A percentile compares a stretch with the other conserved stretches of the same genome.
phyloP scores from a whole-genome alignment of 2,329 filamentous ascomycete genomes.

The Chalara sp. region DNA sequence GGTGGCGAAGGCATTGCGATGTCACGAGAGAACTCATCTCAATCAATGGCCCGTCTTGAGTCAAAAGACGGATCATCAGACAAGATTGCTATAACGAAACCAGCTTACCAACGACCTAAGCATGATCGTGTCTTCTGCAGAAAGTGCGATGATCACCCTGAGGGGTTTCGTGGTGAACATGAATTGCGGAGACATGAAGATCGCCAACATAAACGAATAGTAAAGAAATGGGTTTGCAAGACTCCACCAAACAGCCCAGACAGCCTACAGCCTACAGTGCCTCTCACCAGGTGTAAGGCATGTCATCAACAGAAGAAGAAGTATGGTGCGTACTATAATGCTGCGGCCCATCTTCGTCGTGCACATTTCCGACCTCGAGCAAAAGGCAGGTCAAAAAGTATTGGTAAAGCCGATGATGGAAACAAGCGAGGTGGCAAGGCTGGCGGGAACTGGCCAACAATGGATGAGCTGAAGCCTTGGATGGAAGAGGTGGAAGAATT shows the following conservation, averaged over 20 bases:
- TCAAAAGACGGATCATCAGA: constrained; percentile 26
- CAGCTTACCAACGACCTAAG: constrained; percentile 27
- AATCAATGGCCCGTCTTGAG: constrained; percentile 21
- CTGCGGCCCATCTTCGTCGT: constrained; percentile 80
- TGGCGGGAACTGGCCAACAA: constrained; percentile 47
- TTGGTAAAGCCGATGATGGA: constrained; percentile 23
- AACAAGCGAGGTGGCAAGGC: constrained; percentile 49
- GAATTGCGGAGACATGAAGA: constrained; percentile 67
- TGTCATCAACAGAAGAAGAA: constrained; percentile 75
- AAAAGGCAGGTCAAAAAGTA: constrained; percentile 33
- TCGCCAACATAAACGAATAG: constrained; percentile 53
- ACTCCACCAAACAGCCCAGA: constrained; percentile 40
- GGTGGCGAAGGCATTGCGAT: constrained; percentile 21
- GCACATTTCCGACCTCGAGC: constrained; percentile 74
- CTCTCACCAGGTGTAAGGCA: constrained; percentile 60
- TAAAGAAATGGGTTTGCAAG: constrained; percentile 53
- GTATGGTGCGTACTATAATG: constrained; percentile 92
- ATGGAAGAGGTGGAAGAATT: constrained; percentile 44
- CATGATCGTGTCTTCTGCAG: constrained; percentile 44
- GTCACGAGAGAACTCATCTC: constrained; percentile 23
- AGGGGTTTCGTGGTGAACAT: constrained; percentile 86
- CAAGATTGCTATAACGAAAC: constrained; percentile 26
- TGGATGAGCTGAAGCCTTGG: constrained; percentile 53
- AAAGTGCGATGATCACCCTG: constrained; percentile 73
- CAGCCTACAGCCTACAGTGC: constrained; percentile 47